phyloP scores from a whole-genome alignment of 1,284 basidiomycete genomes.

The Cutaneotrichosporon dermatis region DNA sequence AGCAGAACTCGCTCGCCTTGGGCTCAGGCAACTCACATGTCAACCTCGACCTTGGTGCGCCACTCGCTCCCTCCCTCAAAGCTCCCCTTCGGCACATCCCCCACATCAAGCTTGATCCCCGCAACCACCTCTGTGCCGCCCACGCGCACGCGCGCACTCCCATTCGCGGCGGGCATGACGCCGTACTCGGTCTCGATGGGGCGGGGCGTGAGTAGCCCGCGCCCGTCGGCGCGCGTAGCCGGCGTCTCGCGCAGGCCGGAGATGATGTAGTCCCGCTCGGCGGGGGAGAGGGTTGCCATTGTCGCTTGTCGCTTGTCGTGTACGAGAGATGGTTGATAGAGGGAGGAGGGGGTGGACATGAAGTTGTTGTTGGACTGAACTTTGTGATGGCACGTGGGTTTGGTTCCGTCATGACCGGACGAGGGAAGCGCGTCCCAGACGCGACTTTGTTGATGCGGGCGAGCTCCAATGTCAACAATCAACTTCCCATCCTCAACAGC shows the following conservation, averaged over 20 bases:
- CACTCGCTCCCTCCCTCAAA: slow-evolving; percentile 19
- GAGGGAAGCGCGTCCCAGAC: neutral
- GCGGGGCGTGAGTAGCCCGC: slow-evolving; percentile 33
- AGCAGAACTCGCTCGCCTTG: neutral
- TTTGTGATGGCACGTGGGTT: slow-evolving; percentile 1
- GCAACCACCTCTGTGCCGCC: slow-evolving; percentile 45
- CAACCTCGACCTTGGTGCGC: slow-evolving; percentile 44
- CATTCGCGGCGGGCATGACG: slow-evolving; percentile 46
- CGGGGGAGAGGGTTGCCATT: slow-evolving; percentile 37
- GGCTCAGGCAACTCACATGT: slow-evolving; percentile 46
- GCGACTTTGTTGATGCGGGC: too few species aligned
- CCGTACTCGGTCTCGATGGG: slow-evolving; percentile 39
- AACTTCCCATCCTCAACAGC: too few species aligned
- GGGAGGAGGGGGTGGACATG: neutral
- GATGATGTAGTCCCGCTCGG: slow-evolving; percentile 46
- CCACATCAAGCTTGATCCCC: slow-evolving; percentile 46
- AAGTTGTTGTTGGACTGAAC: neutral
- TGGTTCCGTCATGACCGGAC: neutral
- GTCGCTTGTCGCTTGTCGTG: neutral
- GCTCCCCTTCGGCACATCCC: slow-evolving; percentile 21
- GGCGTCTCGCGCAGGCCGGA: slow-evolving; percentile 37
- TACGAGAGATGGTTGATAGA: neutral
- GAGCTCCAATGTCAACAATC: too few species aligned
- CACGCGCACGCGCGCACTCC: slow-evolving; percentile 39
- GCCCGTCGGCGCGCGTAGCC: slow-evolving; percentile 37